Percentiles rank a stretch among this genome's conserved stretches.
phyloP scores from a whole-genome alignment of 306 rosid genomes.

The Luffa aegyptiaca region DNA sequence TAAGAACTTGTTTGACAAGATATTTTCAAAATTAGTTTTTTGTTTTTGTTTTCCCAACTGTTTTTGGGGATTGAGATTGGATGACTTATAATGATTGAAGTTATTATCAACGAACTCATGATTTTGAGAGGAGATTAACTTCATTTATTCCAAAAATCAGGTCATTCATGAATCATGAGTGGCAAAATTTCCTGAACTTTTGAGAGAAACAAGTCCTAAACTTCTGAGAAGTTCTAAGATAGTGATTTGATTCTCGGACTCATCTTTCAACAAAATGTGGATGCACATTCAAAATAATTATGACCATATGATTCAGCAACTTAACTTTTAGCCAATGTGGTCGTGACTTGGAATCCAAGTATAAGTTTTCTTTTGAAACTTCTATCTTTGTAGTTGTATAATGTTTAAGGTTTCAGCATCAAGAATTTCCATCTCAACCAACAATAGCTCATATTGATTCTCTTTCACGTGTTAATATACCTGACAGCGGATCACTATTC shows the following conservation, averaged over 20 bases:
- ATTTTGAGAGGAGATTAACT: background rate
- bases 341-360: background rate
- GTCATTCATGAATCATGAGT: background rate
- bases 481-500: conserved; percentile 71
- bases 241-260: background rate
- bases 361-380: background rate
- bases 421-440: background rate
- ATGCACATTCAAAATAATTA: background rate
- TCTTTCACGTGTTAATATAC: background rate
- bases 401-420: background rate
- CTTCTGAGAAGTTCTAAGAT: background rate
- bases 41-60: background rate
- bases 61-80: background rate
- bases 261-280: background rate
- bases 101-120: background rate
- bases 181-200: too few relatives aligned
- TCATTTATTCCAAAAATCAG: background rate
- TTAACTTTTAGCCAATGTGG: background rate
- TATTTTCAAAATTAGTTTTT: background rate
- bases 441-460: background rate
- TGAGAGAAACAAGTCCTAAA: too few relatives aligned
- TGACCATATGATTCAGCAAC: background rate
- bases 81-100: background rate
- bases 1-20: background rate
- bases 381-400: background rate